Conservation (phyloP, 2,329 filamentous ascomycete species). For the Claviceps citrina region DNA sequence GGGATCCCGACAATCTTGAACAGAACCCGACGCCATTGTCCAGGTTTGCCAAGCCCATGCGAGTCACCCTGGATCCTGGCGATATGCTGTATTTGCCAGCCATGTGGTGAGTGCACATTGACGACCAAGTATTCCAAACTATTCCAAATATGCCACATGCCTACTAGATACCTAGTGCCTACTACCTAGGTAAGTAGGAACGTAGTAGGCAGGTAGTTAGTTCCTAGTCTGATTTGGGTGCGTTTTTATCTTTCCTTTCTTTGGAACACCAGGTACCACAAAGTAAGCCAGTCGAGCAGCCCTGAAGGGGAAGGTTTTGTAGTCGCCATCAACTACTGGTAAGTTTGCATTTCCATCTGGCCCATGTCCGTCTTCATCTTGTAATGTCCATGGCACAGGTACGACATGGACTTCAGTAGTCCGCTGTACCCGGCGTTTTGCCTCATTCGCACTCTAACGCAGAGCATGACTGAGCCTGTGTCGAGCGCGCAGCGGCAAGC, state of each 20-base stretch:
- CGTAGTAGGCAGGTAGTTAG: too few relatives aligned
- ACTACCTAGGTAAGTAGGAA: too few relatives aligned
- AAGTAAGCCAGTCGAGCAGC: constrained; percentile 56
- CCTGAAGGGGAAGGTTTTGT: constrained; percentile 58
- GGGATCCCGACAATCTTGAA: constrained; percentile 52
- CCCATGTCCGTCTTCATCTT: not conserved
- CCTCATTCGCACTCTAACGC: constrained; percentile 33
- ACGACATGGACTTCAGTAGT: constrained; percentile 64
- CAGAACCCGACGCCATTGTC: constrained; percentile 42
- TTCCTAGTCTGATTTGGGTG: not conserved
- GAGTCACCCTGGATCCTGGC: constrained; percentile 53
- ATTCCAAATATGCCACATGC: too few relatives aligned
- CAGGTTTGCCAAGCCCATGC: constrained; percentile 40
- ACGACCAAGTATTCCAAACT: too few relatives aligned
- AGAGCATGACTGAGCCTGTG: not conserved
- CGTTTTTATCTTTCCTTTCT: too few relatives aligned
- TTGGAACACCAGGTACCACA: constrained; percentile 46
- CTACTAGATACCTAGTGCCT: too few relatives aligned
- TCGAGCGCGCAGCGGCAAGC: not conserved
- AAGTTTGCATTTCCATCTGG: constrained; percentile 10
- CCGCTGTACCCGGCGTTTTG: constrained; percentile 46
- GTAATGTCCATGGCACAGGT: constrained; percentile 31
- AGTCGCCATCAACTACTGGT: constrained; percentile 73
- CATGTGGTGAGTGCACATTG: constrained; percentile 44
- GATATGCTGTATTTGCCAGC: constrained; percentile 74